Conservation (phyloP, 1,139 yeast species). For the Spathaspora jeffriesii region DNA sequence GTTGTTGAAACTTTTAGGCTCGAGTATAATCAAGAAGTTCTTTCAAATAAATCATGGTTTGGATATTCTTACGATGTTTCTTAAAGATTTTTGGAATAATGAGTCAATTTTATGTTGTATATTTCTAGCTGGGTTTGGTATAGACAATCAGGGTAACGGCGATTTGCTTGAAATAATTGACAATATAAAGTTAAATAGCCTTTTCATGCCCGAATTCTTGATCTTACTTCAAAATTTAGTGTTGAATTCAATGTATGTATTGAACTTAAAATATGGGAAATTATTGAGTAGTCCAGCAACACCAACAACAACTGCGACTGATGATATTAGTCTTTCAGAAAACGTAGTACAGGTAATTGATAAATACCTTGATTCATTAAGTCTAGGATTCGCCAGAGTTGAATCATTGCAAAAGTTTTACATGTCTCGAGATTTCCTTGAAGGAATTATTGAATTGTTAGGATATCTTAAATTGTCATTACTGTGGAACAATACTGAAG, state of each 20-base stretch:
- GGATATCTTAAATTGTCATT: conserved; percentile 32
- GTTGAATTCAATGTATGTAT: conserved; percentile 31
- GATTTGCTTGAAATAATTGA: conserved; percentile 11
- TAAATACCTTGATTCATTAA: conserved; percentile 30
- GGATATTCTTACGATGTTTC: conserved; percentile 46
- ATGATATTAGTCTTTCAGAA: conserved; percentile 27
- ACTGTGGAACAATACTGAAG: conserved; percentile 26
- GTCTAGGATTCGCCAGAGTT: conserved; percentile 27
- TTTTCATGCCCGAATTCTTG: conserved; percentile 42
- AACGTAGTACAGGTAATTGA: conserved; percentile 38
- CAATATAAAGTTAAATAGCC: conserved; percentile 15
- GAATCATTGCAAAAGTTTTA: conserved; percentile 24
- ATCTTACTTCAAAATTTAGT: conserved; percentile 41
- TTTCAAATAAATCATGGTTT: conserved; percentile 55
- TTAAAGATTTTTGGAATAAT: conserved; percentile 49
- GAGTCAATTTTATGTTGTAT: conserved; percentile 33
- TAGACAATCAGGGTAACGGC: conserved; percentile 18
- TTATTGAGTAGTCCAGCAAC: conserved; percentile 40
- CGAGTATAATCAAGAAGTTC: conserved; percentile 49
- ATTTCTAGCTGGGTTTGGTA: conserved; percentile 43
- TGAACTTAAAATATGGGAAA: conserved; percentile 35
- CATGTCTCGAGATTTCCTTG: conserved; percentile 34
- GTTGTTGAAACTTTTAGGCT: conserved; percentile 47
- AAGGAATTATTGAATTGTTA: conserved; percentile 39
- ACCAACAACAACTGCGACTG: conserved; percentile 21